Conservation (phyloP, 352 stramenopile species). For the Globisporangium parvum region DNA sequence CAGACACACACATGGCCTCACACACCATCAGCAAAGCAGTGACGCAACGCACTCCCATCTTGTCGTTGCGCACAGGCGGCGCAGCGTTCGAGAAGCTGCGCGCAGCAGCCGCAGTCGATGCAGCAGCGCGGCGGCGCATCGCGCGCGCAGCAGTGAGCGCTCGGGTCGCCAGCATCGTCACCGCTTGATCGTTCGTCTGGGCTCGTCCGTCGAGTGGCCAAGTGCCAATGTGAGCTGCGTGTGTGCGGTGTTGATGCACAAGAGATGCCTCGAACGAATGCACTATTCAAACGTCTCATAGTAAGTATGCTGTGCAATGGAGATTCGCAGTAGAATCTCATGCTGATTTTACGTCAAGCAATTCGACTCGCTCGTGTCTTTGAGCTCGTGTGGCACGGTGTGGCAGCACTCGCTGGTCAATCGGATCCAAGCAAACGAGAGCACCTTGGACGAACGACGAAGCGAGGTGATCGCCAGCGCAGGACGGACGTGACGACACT, state of each 20-base stretch:
- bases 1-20: background rate
- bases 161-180: conserved; percentile 24
- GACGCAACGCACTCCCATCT: conserved; percentile 48
- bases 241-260: too few species aligned
- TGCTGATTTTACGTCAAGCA: too few species aligned
- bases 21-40: background rate
- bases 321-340: too few species aligned
- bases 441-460: background rate
- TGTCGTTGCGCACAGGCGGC: conserved; percentile 32
- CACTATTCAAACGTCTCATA: too few species aligned
- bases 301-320: too few species aligned
- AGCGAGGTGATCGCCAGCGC: background rate
- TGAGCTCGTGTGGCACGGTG: background rate
- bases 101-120: background rate
- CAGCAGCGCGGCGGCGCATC: conserved; percentile 11
- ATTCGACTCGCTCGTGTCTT: too few species aligned
- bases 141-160: conserved; percentile 18
- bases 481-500: too few species aligned
- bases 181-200: background rate
- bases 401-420: conserved; percentile 1
- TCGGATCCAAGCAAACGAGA: conserved; percentile 5
- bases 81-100: conserved; percentile 36
- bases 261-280: too few species aligned
- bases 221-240: background rate
- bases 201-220: background rate